Evolutionary conservation across 2,329 filamentous ascomycete species (phyloP), one percentile per base, ranked within the genome.

Genomic region (Sporothrix schenckii): DNA sequence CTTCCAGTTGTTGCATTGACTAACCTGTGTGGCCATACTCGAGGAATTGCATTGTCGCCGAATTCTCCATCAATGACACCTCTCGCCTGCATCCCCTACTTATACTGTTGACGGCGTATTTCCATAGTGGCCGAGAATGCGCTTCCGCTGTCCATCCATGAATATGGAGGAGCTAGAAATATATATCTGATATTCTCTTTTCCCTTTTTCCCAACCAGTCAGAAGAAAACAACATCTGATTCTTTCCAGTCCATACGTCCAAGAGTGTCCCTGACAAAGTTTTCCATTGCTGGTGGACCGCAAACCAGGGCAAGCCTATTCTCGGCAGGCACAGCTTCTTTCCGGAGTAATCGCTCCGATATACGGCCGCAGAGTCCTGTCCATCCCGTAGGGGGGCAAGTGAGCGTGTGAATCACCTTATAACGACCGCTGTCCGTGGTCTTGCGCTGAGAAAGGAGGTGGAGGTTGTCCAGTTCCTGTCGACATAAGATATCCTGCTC

Each of bases 401-500:
- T 91, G 39, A 97, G 83, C 0, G 89, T 89, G 78, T 96, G 87
- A 6, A 92, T 75, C 14, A 97, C 77, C 70, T 83, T 0, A 80
- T 81, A 2, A 75, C 78, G 0, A 84, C 85, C 75, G 0, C 71
- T 77, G 76, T 96, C 92, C 50, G 58, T 14, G 5, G 49, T 39
- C 19, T 60, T 60, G 27, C 66, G n/a, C 39, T 24, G 54, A 13
- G 16, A 27, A 9, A 24, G 27, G 49, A 21, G 47, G 27, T n/a
- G 14, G 24, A 68, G 41, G 53, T 34, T 30, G 4, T 69, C 54
- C 3, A 97, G 82, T 70, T 96, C 91, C 1, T 83, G 80, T 72
- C 85, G 87, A 76, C 91, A 93, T 0, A 97, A 82, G n/a, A 97
- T 96, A 77, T 97, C 94, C 73, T 91, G 89, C 68, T 92, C 87